Base-by-base conservation (phyloP, 176 grass and related monocot species). In the Canna indica region DNA sequence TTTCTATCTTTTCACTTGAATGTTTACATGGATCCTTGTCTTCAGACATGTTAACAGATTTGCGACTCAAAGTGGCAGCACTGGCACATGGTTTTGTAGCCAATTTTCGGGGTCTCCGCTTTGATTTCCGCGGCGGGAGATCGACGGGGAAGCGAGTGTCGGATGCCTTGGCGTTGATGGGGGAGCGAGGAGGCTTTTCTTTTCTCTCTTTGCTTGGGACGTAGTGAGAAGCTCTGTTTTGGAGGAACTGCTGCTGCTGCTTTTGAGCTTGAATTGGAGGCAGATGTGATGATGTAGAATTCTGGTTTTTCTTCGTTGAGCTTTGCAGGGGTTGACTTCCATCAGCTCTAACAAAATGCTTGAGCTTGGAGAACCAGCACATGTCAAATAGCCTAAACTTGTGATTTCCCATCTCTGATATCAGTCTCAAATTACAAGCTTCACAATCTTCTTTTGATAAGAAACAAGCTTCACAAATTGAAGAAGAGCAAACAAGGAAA, bases 211-310 rank as follows among this genome's bases (percentile, higher is more conserved):
- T 36, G 67, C 47, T 75, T 18, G 77, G 76, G 28, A 73, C 67
- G 73, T 85, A 85, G 35, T 77, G 72, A 20, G 83, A 85, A 28
- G 83, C 66, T 77, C 83, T 67, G 29, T 73, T 77, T 1, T 72
- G 82, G 25, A 78, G 73, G 17, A 34, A 67, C 35, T 41, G 35
- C 8, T 67, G 34, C 7, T 67, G 64, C 7, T 41, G 18, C n/a
- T 39, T 27, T 5, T 17, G 64, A 18, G 15, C 17, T 25, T 42
- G 9, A 25, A 38, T 7, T 38, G 64, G 34, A n/a, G 36, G 64
- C 61, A 20, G 33, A n/a, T 5, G 0, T 39, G 15, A 2, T 41
- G 32, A 22, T 41, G 18, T 4, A 5, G 30, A 8, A 7, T 7
- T 38, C 63, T 67, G 15, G 34, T 9, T 38, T 10, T 20, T 39